A percentile compares a stretch with the other conserved stretches of the same genome.
These are phyloP conservation scores for Pestalotiopsis sp. DNA, from an alignment of 2,329 filamentous ascomycete genomes.

Conservation along the genomic window DNA sequence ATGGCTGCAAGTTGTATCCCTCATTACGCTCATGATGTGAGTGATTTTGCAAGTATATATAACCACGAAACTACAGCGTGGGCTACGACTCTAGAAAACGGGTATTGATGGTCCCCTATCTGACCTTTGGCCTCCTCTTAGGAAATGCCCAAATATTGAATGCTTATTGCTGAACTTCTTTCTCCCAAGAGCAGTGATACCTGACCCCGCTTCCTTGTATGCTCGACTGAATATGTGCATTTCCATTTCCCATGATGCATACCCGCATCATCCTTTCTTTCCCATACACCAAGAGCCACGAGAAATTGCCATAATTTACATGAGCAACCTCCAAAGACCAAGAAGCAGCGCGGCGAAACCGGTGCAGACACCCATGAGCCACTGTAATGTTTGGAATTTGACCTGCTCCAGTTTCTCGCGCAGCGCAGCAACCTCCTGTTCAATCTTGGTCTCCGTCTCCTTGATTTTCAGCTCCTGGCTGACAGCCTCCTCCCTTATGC, in stretches of 20 bases:
- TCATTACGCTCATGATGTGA: no score
- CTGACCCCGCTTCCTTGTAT: no score
- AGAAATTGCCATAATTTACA: constrained; percentile 41
- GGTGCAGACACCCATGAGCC: constrained; percentile 85
- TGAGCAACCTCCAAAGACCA: constrained; percentile 70
- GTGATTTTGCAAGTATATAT: not conserved
- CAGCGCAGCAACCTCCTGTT: constrained; percentile 91
- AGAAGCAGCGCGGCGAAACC: constrained; percentile 67
- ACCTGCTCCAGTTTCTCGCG: constrained; percentile 93
- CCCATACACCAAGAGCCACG: not conserved
- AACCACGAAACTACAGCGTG: not conserved
- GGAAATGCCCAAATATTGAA: not conserved
- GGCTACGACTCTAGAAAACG: constrained; percentile 7
- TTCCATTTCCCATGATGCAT: not conserved
- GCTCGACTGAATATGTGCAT: not conserved
- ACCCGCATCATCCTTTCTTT: not conserved
- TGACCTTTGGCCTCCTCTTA: not conserved
- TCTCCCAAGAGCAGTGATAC: not conserved
- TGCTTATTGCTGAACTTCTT: not conserved
- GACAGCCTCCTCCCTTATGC: constrained; percentile 94
- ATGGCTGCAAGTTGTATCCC: no score
- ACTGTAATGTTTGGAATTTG: constrained; percentile 97
- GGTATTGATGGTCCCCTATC: constrained; percentile 4
- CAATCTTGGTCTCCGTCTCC: constrained; percentile 97
- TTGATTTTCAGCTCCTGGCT: constrained; percentile 97